phyloP scores from a whole-genome alignment of 371 early-diverging fungal species.

The Lichtheimia ramosa region DNA sequence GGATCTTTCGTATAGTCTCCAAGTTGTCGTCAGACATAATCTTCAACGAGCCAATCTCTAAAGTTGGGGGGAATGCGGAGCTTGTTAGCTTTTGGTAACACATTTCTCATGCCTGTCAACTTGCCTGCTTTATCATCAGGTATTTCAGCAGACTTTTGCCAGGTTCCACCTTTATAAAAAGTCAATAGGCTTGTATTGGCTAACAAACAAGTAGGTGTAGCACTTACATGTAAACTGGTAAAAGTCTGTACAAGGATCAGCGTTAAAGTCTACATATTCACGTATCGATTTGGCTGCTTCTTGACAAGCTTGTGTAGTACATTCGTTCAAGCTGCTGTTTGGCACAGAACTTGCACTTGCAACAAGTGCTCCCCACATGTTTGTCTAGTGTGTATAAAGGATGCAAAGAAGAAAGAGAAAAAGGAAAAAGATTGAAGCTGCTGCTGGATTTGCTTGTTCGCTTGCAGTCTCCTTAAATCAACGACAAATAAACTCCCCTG shows the following conservation, averaged over 20 bases:
- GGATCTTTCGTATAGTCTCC: slow-evolving; percentile 20
- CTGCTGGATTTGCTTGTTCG: no score
- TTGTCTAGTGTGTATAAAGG: not conserved
- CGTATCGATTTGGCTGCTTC: slow-evolving; percentile 36
- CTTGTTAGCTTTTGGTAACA: not conserved
- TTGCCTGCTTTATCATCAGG: slow-evolving; percentile 49
- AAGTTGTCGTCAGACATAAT: slow-evolving; percentile 34
- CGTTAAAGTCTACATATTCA: slow-evolving; percentile 30
- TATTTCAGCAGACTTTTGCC: slow-evolving; percentile 36
- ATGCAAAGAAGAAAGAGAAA: not conserved
- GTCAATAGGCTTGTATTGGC: not conserved
- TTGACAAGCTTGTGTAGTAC: slow-evolving; percentile 47
- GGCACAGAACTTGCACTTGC: not conserved
- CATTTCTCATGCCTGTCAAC: not conserved
- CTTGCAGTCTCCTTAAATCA: no score
- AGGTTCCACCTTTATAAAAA: slow-evolving; percentile 45
- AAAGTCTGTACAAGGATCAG: slow-evolving; percentile 48
- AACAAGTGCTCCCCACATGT: slow-evolving; percentile 2
- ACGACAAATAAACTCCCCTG: no score
- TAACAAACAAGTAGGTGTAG: not conserved
- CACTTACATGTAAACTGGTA: slow-evolving; percentile 54
- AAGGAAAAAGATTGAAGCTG: not conserved
- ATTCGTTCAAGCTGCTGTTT: slow-evolving; percentile 8
- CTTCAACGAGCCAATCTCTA: slow-evolving; percentile 33
- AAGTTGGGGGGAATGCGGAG: slow-evolving; percentile 4